Base-by-base conservation (phyloP, 257 asterid species). In the Handroanthus guayacan region DNA sequence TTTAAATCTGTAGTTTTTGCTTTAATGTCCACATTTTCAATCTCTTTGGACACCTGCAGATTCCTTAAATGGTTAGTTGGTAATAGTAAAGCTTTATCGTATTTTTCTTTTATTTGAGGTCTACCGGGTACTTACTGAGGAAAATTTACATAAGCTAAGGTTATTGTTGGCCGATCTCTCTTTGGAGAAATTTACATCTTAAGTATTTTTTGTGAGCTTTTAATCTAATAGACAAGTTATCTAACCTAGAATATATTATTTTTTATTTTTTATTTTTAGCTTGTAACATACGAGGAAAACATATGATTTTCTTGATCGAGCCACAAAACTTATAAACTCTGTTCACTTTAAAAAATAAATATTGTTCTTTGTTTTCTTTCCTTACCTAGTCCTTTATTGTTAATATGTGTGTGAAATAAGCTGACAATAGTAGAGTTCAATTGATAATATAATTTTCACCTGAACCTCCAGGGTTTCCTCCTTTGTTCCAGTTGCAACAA, bases 41-140 rank as follows among this genome's bases (percentile, higher is more conserved):
- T 45, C 77, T 77, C 50, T 36, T 37, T 63, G 58, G 66, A n/a
- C 54, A 75, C 85, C 82, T 80, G 79, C 20, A 65, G 62, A 64
- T 73, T 70, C 74, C 75, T 48, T 75, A 14, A 38, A 77, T 39
- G 48, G 39, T 69, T 56, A 75, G 73, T 74, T 13, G 10, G 38
- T 56, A 47, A 58, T 61, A 56, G 69, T 25, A 55, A 20, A 51
- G 54, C 38, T 63, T 74, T 51, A 11, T 54, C 5, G 13, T 43
- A 16, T 58, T 47, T 25, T 9, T 20, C 37, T 41, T 63, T 25
- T 39, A 62, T 50, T 52, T 56, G 39, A 64, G 67, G 36, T 18
- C 62, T 36, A 48, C 34, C 47, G 11, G 65, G 56, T 65, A 37
- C 45, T 7, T 37, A 31, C 11, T 34, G 34, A 54, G 9, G 55